A percentile compares a stretch with the other conserved stretches of the same genome.
These are phyloP conservation scores for Arctium lappa DNA, from an alignment of 129 eudicot species.

Conservation along the genomic window DNA sequence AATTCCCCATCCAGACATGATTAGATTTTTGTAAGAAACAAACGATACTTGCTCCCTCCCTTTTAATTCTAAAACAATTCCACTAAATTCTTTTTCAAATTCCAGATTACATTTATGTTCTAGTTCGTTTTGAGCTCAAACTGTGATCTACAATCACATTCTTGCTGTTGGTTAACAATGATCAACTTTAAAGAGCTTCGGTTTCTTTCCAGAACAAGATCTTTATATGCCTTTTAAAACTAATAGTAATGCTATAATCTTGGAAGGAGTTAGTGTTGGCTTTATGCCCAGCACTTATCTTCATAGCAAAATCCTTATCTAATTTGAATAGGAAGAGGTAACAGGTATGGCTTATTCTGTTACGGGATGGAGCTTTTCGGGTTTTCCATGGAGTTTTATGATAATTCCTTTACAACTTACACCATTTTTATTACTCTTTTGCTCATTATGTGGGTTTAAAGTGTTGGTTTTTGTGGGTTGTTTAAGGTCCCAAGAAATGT, in stretches of 20 bases:
- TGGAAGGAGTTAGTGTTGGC: conserved; percentile 1
- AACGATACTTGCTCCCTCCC: background rate
- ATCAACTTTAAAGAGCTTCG: background rate
- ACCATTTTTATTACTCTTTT: background rate
- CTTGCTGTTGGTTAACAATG: background rate
- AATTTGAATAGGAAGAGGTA: background rate
- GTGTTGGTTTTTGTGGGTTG: background rate
- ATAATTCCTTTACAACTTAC: background rate
- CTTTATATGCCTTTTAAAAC: background rate
- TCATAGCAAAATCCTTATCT: background rate
- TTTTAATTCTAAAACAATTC: background rate
- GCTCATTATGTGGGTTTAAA: background rate
- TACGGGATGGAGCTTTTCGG: background rate
- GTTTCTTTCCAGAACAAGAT: background rate
- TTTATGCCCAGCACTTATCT: background rate
- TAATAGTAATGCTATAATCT: background rate
- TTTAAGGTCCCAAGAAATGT: conserved; percentile 40
- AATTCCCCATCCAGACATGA: conserved; percentile 10
- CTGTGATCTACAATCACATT: background rate
- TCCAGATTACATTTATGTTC: background rate
- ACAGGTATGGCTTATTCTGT: background rate
- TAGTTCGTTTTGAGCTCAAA: background rate
- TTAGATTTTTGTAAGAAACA: background rate
- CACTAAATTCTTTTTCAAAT: background rate
- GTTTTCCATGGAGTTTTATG: background rate